phyloP scores from a whole-genome alignment of 2,329 filamentous ascomycete species.

The Colletotrichum incanum region DNA sequence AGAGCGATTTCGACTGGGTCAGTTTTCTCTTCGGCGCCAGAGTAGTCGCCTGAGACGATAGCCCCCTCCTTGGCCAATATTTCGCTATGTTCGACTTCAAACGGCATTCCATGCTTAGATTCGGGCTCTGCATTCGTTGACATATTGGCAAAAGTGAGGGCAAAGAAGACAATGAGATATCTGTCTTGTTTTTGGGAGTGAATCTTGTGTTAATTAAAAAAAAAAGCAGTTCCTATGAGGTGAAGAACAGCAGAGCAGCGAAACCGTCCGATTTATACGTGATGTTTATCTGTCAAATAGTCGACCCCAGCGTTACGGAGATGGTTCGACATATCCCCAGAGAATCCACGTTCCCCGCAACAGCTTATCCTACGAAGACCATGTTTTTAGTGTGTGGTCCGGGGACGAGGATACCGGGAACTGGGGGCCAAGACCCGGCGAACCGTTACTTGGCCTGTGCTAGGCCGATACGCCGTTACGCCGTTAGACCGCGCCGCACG shows the following conservation, averaged over 20 bases:
- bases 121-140: neutral
- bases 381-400: constrained; percentile 8
- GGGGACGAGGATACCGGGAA: constrained; percentile 5
- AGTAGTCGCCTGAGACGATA: constrained; percentile 29
- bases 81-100: constrained; percentile 35
- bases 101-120: constrained; percentile 11
- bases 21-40: constrained; percentile 47
- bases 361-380: neutral
- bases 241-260: neutral
- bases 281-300: neutral
- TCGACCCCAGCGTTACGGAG: constrained; percentile 23
- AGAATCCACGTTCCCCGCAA: constrained; percentile 23
- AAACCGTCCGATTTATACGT: constrained; percentile 11
- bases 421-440: constrained; percentile 20
- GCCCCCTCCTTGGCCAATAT: constrained; percentile 28
- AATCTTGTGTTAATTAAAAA: neutral
- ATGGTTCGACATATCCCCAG: constrained; percentile 19
- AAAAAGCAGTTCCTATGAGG: neutral
- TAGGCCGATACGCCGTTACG: constrained; percentile 35
- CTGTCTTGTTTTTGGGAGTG: too few species aligned
- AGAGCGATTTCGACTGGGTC: constrained; percentile 47
- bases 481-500: constrained; percentile 22
- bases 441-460: constrained; percentile 26
- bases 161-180: neutral
- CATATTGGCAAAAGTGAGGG: neutral